Percentiles rank a stretch among this genome's conserved stretches.
Conservation (phyloP, 352 stramenopile genomes). For the Phytophthora syringae region DNA sequence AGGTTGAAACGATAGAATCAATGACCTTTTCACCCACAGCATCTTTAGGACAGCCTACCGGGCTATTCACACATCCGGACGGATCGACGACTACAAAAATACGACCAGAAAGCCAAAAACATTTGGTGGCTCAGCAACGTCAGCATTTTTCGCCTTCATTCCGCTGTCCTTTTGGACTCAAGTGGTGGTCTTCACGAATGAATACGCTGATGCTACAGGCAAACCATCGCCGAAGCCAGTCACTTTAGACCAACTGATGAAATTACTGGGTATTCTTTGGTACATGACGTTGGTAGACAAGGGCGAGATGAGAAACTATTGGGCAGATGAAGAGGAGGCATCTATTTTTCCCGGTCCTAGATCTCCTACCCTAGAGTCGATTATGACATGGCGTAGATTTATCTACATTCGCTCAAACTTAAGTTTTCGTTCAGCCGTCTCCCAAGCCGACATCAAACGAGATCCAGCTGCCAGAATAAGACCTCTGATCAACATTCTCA, state of each 20-base stretch:
- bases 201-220: background rate
- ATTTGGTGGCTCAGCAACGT: conserved; percentile 5
- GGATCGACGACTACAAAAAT: background rate
- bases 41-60: background rate
- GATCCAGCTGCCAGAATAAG: conserved; percentile 4
- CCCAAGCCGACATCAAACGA: background rate
- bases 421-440: background rate
- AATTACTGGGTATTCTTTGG: conserved; percentile 7
- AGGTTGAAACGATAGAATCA: conserved; percentile 13
- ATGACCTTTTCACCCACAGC: conserved; percentile 10
- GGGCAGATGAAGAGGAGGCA: conserved; percentile 4
- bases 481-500: conserved; percentile 32
- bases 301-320: conserved; percentile 15
- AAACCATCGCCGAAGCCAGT: background rate
- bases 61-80: conserved; percentile 6
- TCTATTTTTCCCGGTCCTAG: background rate
- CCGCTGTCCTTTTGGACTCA: background rate
- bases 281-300: conserved; percentile 5
- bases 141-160: conserved; percentile 12
- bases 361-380: background rate
- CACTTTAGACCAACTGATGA: conserved; percentile 7
- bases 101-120: background rate
- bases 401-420: conserved; percentile 15
- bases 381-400: conserved; percentile 30
- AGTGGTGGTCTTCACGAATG: background rate